Conservation (phyloP, 1,284 basidiomycete genomes). For the Mycosarcoma mackinlayi region DNA sequence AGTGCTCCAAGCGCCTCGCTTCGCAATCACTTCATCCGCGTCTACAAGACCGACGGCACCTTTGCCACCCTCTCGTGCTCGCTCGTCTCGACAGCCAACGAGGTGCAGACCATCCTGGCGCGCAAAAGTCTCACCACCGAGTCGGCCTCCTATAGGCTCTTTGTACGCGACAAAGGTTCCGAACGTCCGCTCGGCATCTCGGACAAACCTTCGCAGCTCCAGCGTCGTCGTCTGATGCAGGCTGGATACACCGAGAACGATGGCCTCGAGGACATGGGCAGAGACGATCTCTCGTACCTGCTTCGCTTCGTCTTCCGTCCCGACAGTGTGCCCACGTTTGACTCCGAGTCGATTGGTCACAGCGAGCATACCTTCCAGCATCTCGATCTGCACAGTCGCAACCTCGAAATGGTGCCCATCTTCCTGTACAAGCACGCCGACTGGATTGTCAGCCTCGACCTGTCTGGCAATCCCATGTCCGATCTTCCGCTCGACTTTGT, state of each 20-base stretch:
- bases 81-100: constrained; percentile 77
- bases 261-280: constrained; percentile 81
- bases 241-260: constrained; percentile 89
- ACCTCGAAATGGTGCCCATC: constrained; percentile 90
- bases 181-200: constrained; percentile 71
- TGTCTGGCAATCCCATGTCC: constrained; percentile 94
- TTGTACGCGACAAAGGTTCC: constrained; percentile 65
- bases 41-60: constrained; percentile 81
- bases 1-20: constrained; percentile 9
- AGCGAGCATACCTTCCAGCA: constrained; percentile 74
- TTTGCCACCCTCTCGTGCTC: constrained; percentile 79
- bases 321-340: constrained; percentile 73
- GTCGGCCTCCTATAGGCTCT: constrained; percentile 60
- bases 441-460: constrained; percentile 84
- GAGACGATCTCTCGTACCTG: constrained; percentile 85
- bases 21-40: constrained; percentile 73
- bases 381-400: constrained; percentile 84
- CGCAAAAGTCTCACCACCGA: constrained; percentile 53
- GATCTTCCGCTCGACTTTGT: constrained; percentile 97
- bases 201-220: constrained; percentile 87
- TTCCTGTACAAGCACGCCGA: constrained; percentile 87
- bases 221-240: constrained; percentile 84
- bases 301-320: constrained; percentile 82
- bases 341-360: constrained; percentile 57
- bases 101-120: constrained; percentile 69